Base-by-base conservation (phyloP, 345 rosid genomes). In the Geranium brycei region DNA sequence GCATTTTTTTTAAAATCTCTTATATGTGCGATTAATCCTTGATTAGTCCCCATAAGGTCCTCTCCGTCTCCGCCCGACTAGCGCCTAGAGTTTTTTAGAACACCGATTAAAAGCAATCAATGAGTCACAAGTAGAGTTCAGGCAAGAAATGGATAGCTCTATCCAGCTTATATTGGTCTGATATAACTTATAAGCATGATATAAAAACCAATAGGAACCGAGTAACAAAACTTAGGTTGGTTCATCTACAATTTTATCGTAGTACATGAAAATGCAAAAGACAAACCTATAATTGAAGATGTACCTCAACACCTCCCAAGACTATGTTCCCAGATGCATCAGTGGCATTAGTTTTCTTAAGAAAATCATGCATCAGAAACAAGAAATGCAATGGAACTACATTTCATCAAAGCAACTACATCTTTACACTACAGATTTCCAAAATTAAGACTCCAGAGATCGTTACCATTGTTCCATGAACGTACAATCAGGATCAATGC, bases 251-350 rank as follows among this genome's bases (percentile, higher is more conserved):
- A 23, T 23, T 23, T 23, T 23, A 23, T 23, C 2, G 53, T 16
- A 35, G 32, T 56, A 15, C 28, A 23, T 23, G 28, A 23, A 62
- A 61, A 69, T 28, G 19, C 66, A 51, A 63, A 65, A 62, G 64
- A 23, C 28, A 72, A 68, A 88, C 99, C 99, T 87, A 95, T 76
- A 88, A 97, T 74, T 95, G 99, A 67, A 91, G 75, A 78, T 79
- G 83, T 7, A 95, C 97, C 69, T 95, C 96, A 31, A 91, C 63
- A 76, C 91, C 97, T 64, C 99, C 87, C 32, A 95, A 65, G 60
- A 95, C 84, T 57, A 74, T 59, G 79, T 95, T 95, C 72, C 99
- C 97, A 35, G 97, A 95, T 69, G 97, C 96, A 85, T 91, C 97
- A 59, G 63, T 91, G 8, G 97, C 97, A 68, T 91, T 95, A 23